Percentiles rank a stretch among this genome's conserved stretches.
Conservation (phyloP, 2,329 filamentous ascomycete genomes). For the Fusarium sacchari region DNA sequence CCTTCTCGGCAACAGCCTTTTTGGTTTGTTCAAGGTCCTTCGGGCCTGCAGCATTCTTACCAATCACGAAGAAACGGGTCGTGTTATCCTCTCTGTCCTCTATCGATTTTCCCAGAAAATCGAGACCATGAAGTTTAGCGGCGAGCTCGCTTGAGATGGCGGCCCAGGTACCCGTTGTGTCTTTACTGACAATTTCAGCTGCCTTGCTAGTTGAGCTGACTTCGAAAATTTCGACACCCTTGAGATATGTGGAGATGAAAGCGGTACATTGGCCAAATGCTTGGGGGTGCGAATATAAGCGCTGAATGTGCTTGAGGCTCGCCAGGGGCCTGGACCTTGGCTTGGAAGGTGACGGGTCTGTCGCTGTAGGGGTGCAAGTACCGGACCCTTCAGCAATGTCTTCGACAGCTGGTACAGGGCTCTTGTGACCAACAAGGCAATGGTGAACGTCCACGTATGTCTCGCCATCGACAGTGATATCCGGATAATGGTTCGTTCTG, state of each 20-base stretch:
- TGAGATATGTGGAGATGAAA: slow-evolving; percentile 77
- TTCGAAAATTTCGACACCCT: slow-evolving; percentile 81
- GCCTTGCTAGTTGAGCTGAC: slow-evolving; percentile 87
- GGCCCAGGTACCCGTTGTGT: slow-evolving; percentile 69
- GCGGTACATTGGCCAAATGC: slow-evolving; percentile 89
- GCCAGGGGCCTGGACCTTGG: slow-evolving; percentile 59
- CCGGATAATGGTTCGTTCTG: slow-evolving; percentile 68
- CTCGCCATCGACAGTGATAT: slow-evolving; percentile 83
- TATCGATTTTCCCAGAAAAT: slow-evolving; percentile 74
- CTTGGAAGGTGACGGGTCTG: slow-evolving; percentile 55
- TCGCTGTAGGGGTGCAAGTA: slow-evolving; percentile 61
- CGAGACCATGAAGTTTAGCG: slow-evolving; percentile 72
- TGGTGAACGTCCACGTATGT: slow-evolving; percentile 89
- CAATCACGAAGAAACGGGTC: slow-evolving; percentile 80
- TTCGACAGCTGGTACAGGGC: slow-evolving; percentile 41
- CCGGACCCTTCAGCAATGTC: slow-evolving; percentile 52
- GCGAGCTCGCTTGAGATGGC: slow-evolving; percentile 84
- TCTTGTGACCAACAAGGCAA: slow-evolving; percentile 74
- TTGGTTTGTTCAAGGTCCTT: slow-evolving; percentile 42
- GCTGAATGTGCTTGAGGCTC: slow-evolving; percentile 71
- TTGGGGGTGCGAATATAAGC: slow-evolving; percentile 93
- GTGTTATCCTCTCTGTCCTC: slow-evolving; percentile 80
- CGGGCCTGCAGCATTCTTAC: slow-evolving; percentile 47
- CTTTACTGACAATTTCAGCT: slow-evolving; percentile 77
- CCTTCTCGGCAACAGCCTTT: slow-evolving; percentile 39